phyloP scores from a whole-genome alignment of 2,329 filamentous ascomycete species.

The Cladobotryum mycophilum region DNA sequence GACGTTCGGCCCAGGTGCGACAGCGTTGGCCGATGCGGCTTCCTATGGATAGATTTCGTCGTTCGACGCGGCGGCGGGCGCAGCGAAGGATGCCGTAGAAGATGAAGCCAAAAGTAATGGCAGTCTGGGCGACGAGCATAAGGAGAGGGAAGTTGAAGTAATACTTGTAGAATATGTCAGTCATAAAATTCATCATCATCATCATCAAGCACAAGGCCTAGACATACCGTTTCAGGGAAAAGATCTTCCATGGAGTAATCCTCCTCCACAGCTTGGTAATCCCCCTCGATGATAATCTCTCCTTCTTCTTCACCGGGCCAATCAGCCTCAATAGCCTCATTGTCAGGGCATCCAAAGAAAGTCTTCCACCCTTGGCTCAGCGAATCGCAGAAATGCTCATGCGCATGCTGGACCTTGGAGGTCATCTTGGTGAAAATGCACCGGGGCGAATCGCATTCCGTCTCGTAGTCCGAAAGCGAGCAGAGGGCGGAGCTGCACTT shows the following conservation, averaged over 20 bases:
- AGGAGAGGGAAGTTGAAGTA: constrained; percentile 3
- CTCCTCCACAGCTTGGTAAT: background rate
- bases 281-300: constrained; percentile 5
- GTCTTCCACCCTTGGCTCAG: constrained; percentile 7
- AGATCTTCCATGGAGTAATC: too few relatives aligned
- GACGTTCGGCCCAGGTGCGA: constrained; percentile 20
- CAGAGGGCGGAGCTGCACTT: too few relatives aligned
- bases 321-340: background rate
- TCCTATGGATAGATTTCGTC: background rate
- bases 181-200: background rate
- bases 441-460: too few relatives aligned
- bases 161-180: constrained; percentile 1
- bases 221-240: too few relatives aligned
- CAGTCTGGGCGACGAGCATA: constrained; percentile 1
- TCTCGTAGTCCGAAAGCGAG: too few relatives aligned
- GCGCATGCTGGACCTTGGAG: constrained; percentile 1
- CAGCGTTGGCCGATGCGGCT: background rate
- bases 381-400: constrained; percentile 4
- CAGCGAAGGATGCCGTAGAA: constrained; percentile 7
- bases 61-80: constrained; percentile 3
- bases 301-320: background rate
- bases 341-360: constrained; percentile 1
- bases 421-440: too few relatives aligned
- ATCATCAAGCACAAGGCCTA: too few relatives aligned
- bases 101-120: constrained; percentile 9